Evolutionary conservation across 257 asterid species (phyloP), one percentile per base, ranked within the genome.

Genomic region (Solanum peruvianum): DNA sequence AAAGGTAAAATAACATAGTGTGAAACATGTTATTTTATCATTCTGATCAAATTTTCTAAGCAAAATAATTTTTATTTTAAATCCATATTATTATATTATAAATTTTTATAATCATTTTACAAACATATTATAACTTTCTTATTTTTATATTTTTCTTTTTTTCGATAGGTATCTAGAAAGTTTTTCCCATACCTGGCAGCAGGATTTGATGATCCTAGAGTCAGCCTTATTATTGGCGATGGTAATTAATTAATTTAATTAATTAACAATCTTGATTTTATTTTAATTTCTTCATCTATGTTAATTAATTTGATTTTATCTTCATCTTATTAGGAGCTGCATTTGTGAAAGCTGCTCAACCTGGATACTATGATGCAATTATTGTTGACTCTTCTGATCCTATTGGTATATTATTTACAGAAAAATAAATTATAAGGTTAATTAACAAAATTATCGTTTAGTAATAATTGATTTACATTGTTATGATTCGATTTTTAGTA

Each of bases 361-460:
- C 73, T 33, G 86, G 86, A 82, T 80, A 83, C 39, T 87, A 87
- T 56, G 89, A 87, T 82, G 89, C 89, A 20, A 70, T 87, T 69
- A 82, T 87, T 18, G 89, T 87, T 2, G 83, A 69, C 45, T 87
- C 86, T 66, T 87, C 88, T 80, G 88, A 87, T 49, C 88, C 88
- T 37, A 87, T 87, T 64, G 88, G 88, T 86, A 78, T 13, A 21
- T 35, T 12, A 23, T 86, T 45, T 25, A 20, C 2, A 58, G n/a
- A 58, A 58, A 58, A 58, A 20, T 58, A 58, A 58, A 58, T 0
- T 20, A 20, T 20, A 58, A 58, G 66, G 12, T 58, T 20, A 58
- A 56, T 56, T 56, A 56, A 58, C 4, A 21, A 58, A 58, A 12
- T 3, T 8, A 58, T 58, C 27, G 5, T 62, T 62, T 62, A 62